A percentile compares a stretch with the other conserved stretches of the same genome.
Evolutionary conservation across 148 eudicot species (phyloP).

Genomic region (Chenopodium formosanum): DNA sequence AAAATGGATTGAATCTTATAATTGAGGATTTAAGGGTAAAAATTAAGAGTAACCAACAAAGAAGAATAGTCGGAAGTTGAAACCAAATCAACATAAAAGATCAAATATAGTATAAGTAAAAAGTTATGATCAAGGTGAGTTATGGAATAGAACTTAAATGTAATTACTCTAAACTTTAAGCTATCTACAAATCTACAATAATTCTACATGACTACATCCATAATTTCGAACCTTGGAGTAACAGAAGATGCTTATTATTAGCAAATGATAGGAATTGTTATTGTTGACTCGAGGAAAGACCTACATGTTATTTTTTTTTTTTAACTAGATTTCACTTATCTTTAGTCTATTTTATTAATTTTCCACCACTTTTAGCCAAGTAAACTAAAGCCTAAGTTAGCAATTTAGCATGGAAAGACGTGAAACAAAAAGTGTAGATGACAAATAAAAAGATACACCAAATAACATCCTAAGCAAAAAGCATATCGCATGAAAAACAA

Average conservation of each 20-base stretch:
- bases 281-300: constrained; percentile 22
- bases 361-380: background rate
- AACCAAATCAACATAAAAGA: no score
- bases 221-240: background rate
- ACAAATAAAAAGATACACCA: constrained; percentile 13
- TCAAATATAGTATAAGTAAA: no score
- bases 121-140: no score
- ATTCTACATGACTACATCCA: background rate
- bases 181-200: background rate
- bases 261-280: background rate
- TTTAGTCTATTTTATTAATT: background rate
- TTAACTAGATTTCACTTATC: background rate
- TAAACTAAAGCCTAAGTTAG: background rate
- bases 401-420: constrained; percentile 18
- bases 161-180: background rate
- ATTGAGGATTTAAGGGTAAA: no score
- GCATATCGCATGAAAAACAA: background rate
- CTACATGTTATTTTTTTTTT: background rate
- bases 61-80: no score
- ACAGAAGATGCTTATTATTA: background rate
- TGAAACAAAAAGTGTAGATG: background rate
- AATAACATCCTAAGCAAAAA: background rate
- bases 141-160: no score
- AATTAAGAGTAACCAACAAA: no score
- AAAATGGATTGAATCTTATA: no score